Evolutionary conservation across 441 rosid genomes (phyloP).

Genomic region (Croton laevigatus): DNA sequence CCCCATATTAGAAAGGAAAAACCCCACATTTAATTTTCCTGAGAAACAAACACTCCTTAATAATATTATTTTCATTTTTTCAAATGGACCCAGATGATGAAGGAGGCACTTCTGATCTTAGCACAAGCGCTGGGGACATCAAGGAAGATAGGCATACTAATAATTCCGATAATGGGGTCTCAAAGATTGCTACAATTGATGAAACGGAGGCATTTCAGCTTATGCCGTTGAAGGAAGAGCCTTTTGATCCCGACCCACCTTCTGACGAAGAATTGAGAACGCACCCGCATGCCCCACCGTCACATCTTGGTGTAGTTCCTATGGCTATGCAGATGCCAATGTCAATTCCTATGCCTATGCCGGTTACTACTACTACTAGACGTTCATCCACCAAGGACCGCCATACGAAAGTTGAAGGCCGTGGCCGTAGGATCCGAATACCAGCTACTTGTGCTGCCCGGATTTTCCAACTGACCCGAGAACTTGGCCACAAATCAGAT

Average conservation of each 20-base stretch:
- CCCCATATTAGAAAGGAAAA: neutral
- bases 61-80: constrained; percentile 5
- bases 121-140: constrained; percentile 41
- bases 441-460: constrained; percentile 64
- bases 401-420: constrained; percentile 65
- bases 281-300: constrained; percentile 7
- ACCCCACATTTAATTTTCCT: neutral
- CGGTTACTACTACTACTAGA: constrained; percentile 16
- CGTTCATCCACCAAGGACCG: constrained; percentile 57
- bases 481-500: constrained; percentile 65
- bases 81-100: constrained; percentile 33
- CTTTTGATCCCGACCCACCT: constrained; percentile 23
- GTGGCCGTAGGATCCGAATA: constrained; percentile 66
- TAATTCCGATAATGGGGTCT: neutral
- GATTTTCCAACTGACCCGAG: constrained; percentile 59
- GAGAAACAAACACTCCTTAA: neutral
- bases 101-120: constrained; percentile 39
- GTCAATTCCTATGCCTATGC: constrained; percentile 19
- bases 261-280: constrained; percentile 27
- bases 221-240: constrained; percentile 45
- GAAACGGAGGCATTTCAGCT: constrained; percentile 28
- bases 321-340: constrained; percentile 29
- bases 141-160: neutral
- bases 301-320: constrained; percentile 27
- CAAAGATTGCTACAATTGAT: constrained; percentile 24